Base-by-base conservation (phyloP, 2,329 filamentous ascomycete species). In the Neurospora sp. region DNA sequence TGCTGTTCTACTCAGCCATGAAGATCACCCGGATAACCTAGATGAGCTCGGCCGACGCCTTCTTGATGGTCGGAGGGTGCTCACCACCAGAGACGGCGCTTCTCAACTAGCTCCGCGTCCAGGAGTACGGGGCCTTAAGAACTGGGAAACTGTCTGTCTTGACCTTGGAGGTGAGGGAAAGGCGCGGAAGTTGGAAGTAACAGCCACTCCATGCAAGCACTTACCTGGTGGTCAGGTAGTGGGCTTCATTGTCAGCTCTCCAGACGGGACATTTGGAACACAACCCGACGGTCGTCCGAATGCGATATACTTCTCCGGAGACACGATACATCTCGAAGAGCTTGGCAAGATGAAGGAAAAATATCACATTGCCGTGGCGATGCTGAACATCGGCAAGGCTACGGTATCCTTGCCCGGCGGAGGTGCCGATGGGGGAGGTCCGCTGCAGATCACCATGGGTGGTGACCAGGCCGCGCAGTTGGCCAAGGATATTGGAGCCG, bases 11-110 rank as follows among this genome's bases (percentile, higher is more conserved):
- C 78, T 85, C 8, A 83, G 81, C 74, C 83, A 86, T 70, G 84
- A 85, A 74, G 82, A 85, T 74, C 83, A 85, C 70, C 76, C 77
- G 0, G 83, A 85, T 71, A 85, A 85, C 71, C 78, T 86, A 2
- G 83, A 86, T 40, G 77, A 80, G 2, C 72, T 81, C 0, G 83
- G 84, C 28, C 83, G 83, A 4, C 78, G 73, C 8, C 77, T 85
- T 0, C 79, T 85, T 6, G 78, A 85, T 66, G 83, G 81, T 3
- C 82, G 82, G 8, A 76, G 74, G 2, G 83, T 85, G 4, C 76
- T 84, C 38, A 85, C 83, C 0, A 85, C 83, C 0, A 69, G 77
- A 1, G 82, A 84, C 39, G 83, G 83, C 1, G 82, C 80, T 0
- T 77, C 76, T 23, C 83, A 83, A 1, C 79, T 85, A 0, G 76